Conservation (phyloP, 1,284 basidiomycete species). For the Tilletia indica region DNA sequence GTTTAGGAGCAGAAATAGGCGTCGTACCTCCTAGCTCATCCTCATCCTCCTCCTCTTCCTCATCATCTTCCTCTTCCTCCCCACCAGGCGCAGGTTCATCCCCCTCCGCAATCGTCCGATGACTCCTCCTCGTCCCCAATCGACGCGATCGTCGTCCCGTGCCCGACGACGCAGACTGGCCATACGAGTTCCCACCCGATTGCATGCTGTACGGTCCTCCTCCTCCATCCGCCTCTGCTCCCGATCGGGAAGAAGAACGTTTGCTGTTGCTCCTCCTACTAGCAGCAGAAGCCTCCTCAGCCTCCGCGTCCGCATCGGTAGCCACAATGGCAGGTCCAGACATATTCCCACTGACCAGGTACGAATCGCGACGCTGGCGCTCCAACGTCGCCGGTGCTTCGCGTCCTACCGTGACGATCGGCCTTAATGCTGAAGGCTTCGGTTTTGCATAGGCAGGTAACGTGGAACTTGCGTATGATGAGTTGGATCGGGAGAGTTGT, state of each 20-base stretch:
- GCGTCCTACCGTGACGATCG: slow-evolving; percentile 41
- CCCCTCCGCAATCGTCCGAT: slow-evolving; percentile 18
- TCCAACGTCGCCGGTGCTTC: slow-evolving; percentile 19
- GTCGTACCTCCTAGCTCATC: neutral
- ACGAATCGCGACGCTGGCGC: slow-evolving; percentile 22
- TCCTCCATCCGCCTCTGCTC: neutral
- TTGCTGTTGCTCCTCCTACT: too few species aligned
- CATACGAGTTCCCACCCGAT: slow-evolving; percentile 7
- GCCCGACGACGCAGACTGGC: neutral
- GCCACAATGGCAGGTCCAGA: slow-evolving; percentile 32
- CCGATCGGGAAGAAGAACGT: neutral
- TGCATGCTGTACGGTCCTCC: slow-evolving; percentile 1
- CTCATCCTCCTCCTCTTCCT: neutral
- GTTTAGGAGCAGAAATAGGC: neutral
- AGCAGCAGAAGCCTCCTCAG: slow-evolving; percentile 19
- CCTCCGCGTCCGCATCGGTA: slow-evolving; percentile 36
- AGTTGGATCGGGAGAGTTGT: slow-evolving; percentile 1
- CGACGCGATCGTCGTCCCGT: neutral
- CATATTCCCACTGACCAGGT: slow-evolving; percentile 14
- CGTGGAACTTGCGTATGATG: slow-evolving; percentile 6
- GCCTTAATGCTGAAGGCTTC: slow-evolving; percentile 31
- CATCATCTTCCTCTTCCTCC: neutral
- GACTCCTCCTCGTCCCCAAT: slow-evolving; percentile 7
- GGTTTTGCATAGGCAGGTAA: slow-evolving; percentile 26
- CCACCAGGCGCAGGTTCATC: neutral